phyloP scores from a whole-genome alignment of 768 basidiomycete genomes.

The Flagelloscypha sp. region DNA sequence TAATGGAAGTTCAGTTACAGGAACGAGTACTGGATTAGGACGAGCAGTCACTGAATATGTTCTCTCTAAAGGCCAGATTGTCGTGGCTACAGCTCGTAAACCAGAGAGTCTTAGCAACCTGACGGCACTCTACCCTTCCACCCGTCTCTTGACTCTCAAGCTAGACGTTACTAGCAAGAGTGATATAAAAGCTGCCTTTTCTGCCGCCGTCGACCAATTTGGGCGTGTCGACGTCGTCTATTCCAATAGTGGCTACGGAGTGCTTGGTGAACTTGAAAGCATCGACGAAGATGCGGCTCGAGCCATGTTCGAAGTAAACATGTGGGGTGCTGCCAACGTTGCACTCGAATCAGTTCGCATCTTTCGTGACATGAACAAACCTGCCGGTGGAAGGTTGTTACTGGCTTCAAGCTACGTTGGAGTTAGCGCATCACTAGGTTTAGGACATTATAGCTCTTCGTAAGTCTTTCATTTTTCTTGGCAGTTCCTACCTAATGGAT shows the following conservation, averaged over 20 bases:
- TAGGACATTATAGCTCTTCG: no score
- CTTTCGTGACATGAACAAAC: no score
- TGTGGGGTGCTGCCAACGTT: conserved; percentile 15
- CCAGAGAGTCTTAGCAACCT: conserved; percentile 11
- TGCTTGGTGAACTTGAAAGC: conserved; percentile 18
- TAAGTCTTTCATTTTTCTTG: no score
- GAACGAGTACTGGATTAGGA: conserved; percentile 17
- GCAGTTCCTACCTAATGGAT: no score
- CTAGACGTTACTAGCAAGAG: conserved; percentile 40
- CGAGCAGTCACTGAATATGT: conserved; percentile 10
- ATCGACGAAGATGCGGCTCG: conserved; percentile 12
- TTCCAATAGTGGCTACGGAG: conserved; percentile 11
- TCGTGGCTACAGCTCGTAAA: conserved; percentile 12
- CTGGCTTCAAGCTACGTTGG: no score
- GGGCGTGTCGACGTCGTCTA: conserved; percentile 14
- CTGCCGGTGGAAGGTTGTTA: conserved; percentile 60
- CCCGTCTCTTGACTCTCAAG: conserved; percentile 66
- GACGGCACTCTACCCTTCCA: conserved; percentile 5
- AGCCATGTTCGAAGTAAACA: conserved; percentile 19
- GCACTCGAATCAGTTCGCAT: no score
- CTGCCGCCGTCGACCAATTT: conserved; percentile 5
- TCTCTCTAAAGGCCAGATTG: conserved; percentile 14
- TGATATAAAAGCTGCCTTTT: conserved; percentile 12
- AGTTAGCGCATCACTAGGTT: no score
- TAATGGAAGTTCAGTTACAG: conserved; percentile 13